Evolutionary conservation across 2,329 filamentous ascomycete genomes (phyloP), one percentile per base, ranked within the genome.

Genomic region (Alternaria sp.): DNA sequence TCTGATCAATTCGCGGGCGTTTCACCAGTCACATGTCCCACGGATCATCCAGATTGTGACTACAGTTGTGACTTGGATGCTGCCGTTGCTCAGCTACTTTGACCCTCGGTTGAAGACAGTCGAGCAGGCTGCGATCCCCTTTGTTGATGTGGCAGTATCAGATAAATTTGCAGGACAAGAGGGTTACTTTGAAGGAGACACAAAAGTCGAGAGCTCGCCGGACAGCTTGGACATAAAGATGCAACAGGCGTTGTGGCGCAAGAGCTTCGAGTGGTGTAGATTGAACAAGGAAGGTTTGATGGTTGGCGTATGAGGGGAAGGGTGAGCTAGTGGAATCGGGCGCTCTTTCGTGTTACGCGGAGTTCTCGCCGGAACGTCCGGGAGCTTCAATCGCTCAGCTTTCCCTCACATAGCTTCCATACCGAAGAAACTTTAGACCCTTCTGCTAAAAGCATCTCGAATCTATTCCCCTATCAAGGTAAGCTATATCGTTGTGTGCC

Each of bases 1-100:
- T 53, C 63, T 68, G 11, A 44, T 63, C n/a, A 66, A 82, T 63
- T 82, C 80, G 8, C 74, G 78, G 20, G 75, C 75, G 3, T 70
- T 81, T 47, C 59, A 62, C 5, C 72, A 54, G 11, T 5, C 65
- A 11, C 78, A 81, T 52, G 78, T 76, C 0, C 76, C 78, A 3
- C 32, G 20, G 4, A 44, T 61, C 14, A 49, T 78, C 32, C 57
- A 46, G 18, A 63, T 67, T 32, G 32, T 78, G 41, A 69, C 77
- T 48, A 68, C 44, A 22, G 64, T 74, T 20, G 51, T 75, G 6
- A 66, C 70, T 54, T 67, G 54, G 51, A 69, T 80, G 14, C 53
- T 77, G 6, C 71, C 71, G 8, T 47, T 78, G 9, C 47, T 77
- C 20, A 65, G 63, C 20, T 54, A 68, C 16, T 32, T 70, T 16